These are phyloP conservation scores for Apostasia ramifera DNA, from an alignment of 106 monocot species.

Conservation along the genomic window DNA sequence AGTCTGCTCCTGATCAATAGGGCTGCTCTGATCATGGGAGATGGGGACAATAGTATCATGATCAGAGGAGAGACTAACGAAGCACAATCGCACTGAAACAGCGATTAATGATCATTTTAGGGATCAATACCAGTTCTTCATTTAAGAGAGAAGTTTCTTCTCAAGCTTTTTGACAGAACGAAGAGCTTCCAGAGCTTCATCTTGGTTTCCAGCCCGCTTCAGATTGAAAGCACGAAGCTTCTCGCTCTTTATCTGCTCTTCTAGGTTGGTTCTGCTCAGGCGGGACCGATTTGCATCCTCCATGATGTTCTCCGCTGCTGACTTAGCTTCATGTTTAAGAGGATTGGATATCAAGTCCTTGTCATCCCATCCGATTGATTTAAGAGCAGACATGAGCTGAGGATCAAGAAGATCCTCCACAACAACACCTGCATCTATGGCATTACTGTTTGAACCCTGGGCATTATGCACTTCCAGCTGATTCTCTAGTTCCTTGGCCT, in stretches of 20 bases:
- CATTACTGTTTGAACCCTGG: conserved; percentile 20
- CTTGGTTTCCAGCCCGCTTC: conserved; percentile 72
- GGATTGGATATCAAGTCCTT: conserved; percentile 20
- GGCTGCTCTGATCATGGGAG: no score
- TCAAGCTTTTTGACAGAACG: conserved; percentile 68
- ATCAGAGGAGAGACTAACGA: no score
- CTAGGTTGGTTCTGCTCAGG: conserved; percentile 35
- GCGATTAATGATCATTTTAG: no score
- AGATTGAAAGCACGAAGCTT: conserved; percentile 72
- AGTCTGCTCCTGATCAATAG: no score
- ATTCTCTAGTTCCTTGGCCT: conserved; percentile 72
- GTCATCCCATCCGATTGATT: conserved; percentile 79
- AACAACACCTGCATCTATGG: conserved; percentile 13
- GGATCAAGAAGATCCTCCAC: conserved; percentile 81
- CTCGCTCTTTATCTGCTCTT: conserved; percentile 83
- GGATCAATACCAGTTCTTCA: conserved; percentile 4
- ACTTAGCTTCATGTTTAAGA: conserved; percentile 22
- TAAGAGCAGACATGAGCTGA: conserved; percentile 73
- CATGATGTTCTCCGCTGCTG: not conserved
- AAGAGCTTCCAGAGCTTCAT: conserved; percentile 86
- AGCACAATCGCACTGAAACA: no score
- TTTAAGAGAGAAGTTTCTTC: conserved; percentile 50
- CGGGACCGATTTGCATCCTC: not conserved
- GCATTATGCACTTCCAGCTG: conserved; percentile 56
- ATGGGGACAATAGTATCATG: no score